Evolutionary conservation across 192 early-diverging fungal genomes (phyloP), one percentile per base, ranked within the genome.

Genomic region (Rhizoclosmatium globosum): DNA sequence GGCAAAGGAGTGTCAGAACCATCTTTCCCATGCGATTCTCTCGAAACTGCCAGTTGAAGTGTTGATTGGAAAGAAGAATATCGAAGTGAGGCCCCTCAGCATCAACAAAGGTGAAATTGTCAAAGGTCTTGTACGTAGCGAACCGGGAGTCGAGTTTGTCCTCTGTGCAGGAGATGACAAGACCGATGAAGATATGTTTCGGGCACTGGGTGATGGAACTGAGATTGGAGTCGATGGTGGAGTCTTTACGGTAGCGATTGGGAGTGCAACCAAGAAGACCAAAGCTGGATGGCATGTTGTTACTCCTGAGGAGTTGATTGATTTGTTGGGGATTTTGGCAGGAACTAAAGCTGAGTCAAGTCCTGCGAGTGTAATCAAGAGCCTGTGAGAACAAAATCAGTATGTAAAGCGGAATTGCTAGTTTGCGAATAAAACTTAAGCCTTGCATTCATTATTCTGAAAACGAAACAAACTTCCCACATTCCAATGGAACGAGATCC

Each of bases 101-200:
- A 91, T 97, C 64, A 99, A 97, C 87, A 99, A 98, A 87, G 98
- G 98, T 9, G 95, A 98, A 82, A 97, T 98, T 75, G 94, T 98
- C 75, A 96, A 97, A 84, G 88, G 94, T 7, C 78, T 99, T 64
- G 67, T 96, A 23, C 75, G 78, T 3, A 83, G 79, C 56, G 74
- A 85, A 48, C 83, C 90, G 47, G 89, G 90, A 3, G 90, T 89
- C 68, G 95, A 96, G 64, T 99, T 99, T 89, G 90, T 97, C 1
- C 85, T 97, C 38, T 98, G 98, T 82, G 95, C 93, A n/a, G 97
- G 98, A 31, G 96, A 98, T 79, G 97, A 98, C 86, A 92, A 93
- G 82, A 98, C 97, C 1, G 98, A 98, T 79, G 96, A 98, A 81
- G 97, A 98, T 81, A 98, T 99, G 96, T 98, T 99, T 81, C 88